Conservation (phyloP, 768 basidiomycete genomes). For the Suillus subluteus region DNA sequence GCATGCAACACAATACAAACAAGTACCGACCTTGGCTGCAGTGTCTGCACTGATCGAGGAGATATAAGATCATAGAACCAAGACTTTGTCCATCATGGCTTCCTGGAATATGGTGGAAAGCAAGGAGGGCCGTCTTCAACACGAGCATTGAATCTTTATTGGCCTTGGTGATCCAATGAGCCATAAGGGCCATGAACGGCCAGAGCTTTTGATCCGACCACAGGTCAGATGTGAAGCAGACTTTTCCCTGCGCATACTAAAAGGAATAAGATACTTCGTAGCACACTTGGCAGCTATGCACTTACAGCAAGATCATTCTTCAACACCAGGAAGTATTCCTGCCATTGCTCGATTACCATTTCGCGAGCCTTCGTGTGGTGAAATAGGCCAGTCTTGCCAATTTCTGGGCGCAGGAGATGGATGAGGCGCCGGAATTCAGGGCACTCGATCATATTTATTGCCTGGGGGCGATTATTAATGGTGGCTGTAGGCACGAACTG, state of each 20-base stretch:
- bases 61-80: not conserved
- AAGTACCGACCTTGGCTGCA: not conserved
- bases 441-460: no score
- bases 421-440: no score
- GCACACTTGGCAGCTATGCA: not conserved
- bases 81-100: no score
- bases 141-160: not conserved
- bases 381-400: conserved; percentile 29
- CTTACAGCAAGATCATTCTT: conserved; percentile 27
- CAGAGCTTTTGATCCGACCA: conserved; percentile 34
- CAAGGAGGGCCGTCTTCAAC: conserved; percentile 14
- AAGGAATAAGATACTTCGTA: not conserved
- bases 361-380: conserved; percentile 25
- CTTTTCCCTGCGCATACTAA: conserved; percentile 14
- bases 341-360: conserved; percentile 26
- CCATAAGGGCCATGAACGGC: conserved; percentile 36
- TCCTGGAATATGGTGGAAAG: no score
- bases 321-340: conserved; percentile 22
- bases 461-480: no score
- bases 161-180: conserved; percentile 28
- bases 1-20: no score
- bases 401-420: conserved; percentile 22
- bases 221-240: conserved; percentile 36
- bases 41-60: conserved; percentile 7
- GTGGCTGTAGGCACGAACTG: no score